Base-by-base conservation (phyloP, 352 stramenopile species). In the Pythium vanterpoolii region DNA sequence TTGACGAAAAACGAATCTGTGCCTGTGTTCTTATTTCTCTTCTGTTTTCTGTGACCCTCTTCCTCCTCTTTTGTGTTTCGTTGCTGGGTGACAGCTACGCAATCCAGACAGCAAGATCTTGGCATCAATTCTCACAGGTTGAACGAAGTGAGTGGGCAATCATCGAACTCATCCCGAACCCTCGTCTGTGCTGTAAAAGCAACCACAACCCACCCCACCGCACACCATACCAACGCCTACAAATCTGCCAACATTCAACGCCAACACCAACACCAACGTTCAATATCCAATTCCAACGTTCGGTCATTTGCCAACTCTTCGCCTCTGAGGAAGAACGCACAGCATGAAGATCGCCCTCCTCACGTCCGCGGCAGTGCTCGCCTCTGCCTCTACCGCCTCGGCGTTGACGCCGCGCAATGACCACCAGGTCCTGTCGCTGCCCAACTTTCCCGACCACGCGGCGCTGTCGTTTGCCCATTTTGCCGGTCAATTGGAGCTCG, bases 401-500 rank as follows among this genome's bases (percentile, higher is more conserved):
- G 19, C 58, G 19, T 10, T 28, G 14, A 19, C 40, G 21, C 21
- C 43, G 30, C 59, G 67, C 43, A 60, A 77, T 23, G 63, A 58
- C 21, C 77, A 89, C 51, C 59, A 73, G 82, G 74, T 97, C 40
- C n/a, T n/a, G n/a, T n/a, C n/a, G n/a, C n/a, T n/a, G n/a, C n/a
- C n/a, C n/a, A n/a, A n/a, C n/a, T n/a, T n/a, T n/a, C n/a, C n/a
- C n/a, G n/a, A n/a, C n/a, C n/a, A n/a, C n/a, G n/a, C n/a, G n/a
- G n/a, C n/a, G n/a, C n/a, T n/a, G n/a, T n/a, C n/a, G n/a, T n/a
- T n/a, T n/a, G n/a, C n/a, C n/a, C n/a, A n/a, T n/a, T n/a, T n/a
- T n/a, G n/a, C n/a, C n/a, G n/a, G n/a, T n/a, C n/a, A n/a, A n/a
- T n/a, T n/a, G n/a, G n/a, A n/a, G n/a, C n/a, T n/a, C n/a, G n/a